A percentile compares a stretch with the other conserved stretches of the same genome.
These are phyloP conservation scores for Apiospora saccharicola DNA, from an alignment of 2,329 filamentous ascomycete genomes.

Conservation along the genomic window DNA sequence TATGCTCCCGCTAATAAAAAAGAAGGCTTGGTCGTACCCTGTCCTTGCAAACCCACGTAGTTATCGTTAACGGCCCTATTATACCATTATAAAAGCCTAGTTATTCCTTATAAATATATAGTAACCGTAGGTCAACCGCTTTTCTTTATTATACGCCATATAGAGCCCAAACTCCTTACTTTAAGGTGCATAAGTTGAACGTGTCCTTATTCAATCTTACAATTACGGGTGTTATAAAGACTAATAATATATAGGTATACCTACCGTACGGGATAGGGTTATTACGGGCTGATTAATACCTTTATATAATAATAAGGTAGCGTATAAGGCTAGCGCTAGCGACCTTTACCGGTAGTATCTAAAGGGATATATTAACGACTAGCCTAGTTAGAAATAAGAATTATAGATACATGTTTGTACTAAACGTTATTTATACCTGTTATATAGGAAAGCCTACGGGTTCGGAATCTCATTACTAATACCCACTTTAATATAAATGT, in stretches of 20 bases:
- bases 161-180: too few species aligned
- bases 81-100: too few species aligned
- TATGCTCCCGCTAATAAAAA: too few species aligned
- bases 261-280: not conserved
- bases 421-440: not conserved
- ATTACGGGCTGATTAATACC: not conserved
- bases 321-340: not conserved
- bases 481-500: not conserved
- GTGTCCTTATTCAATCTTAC: not conserved
- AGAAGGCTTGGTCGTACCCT: too few species aligned
- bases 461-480: not conserved
- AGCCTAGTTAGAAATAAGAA: not conserved
- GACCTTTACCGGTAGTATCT: not conserved
- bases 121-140: too few species aligned
- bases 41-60: too few species aligned
- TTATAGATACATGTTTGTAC: not conserved
- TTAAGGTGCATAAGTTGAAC: too few species aligned
- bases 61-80: too few species aligned
- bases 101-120: too few species aligned
- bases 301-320: not conserved
- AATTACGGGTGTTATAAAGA: not conserved
- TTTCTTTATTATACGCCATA: too few species aligned
- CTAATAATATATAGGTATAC: not conserved
- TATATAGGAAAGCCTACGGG: not conserved
- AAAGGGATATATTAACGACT: not conserved